phyloP scores from a whole-genome alignment of 768 basidiomycete species.

The Boletus tylopilopsis region DNA sequence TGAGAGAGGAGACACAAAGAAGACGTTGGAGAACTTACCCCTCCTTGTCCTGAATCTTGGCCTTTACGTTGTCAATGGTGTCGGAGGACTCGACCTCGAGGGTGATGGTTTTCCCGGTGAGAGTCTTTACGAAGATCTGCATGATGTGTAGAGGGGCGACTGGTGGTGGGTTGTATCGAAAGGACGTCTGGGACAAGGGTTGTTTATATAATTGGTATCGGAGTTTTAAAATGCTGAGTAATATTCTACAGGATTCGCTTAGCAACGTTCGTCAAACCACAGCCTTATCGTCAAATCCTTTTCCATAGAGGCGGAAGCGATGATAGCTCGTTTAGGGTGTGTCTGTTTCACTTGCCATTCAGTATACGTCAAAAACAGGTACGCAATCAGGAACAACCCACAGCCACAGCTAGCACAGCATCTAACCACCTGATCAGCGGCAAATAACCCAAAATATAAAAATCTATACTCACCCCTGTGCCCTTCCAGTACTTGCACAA shows the following conservation, averaged over 20 bases:
- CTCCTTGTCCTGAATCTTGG: conserved; percentile 73
- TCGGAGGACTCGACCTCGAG: conserved; percentile 28
- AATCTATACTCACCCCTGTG: conserved; percentile 78
- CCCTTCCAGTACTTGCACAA: conserved; percentile 72
- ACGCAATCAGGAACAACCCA: conserved; percentile 33
- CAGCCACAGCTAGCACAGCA: conserved; percentile 77
- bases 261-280: conserved; percentile 55
- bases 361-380: background rate
- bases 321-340: conserved; percentile 68
- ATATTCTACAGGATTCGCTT: conserved; percentile 8
- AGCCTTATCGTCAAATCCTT: conserved; percentile 82
- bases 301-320: conserved; percentile 89
- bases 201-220: conserved; percentile 17
- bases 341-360: conserved; percentile 44
- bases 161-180: conserved; percentile 6
- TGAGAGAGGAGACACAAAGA: background rate
- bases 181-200: background rate
- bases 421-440: conserved; percentile 23
- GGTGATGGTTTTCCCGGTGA: conserved; percentile 82
- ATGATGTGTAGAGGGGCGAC: conserved; percentile 3
- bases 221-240: conserved; percentile 16
- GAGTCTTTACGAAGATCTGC: conserved; percentile 83
- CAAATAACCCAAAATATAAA: background rate
- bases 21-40: conserved; percentile 21
- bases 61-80: conserved; percentile 26